Evolutionary conservation across 352 stramenopile genomes (phyloP), one percentile per base, ranked within the genome.

Genomic region (Globisporangium paroecandrum): DNA sequence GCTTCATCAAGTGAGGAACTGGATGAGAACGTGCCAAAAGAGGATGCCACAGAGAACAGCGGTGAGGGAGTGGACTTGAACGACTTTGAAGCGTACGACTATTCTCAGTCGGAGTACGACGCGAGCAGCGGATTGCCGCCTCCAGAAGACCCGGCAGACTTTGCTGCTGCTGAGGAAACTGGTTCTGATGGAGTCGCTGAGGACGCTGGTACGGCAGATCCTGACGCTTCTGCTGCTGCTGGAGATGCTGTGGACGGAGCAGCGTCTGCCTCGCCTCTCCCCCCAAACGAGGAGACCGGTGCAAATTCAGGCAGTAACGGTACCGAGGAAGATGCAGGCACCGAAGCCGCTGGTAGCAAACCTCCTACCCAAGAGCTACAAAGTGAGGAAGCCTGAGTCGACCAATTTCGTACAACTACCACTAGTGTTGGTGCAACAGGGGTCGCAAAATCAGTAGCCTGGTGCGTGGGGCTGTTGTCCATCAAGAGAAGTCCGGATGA

Each of bases 71-170:
- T 65, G 4, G 51, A 70, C 27, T 51, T 70, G 10, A 66, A 66
- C 13, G 58, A 70, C 47, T 70, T 65, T 56, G 69, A 74, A 36
- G 66, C 72, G 36, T 78, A 74, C 49, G 69, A 76, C 47, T 74
- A 76, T 56, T 53, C 59, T 0, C 29, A 71, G 9, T 3, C 49
- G 1, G 53, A 66, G 18, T 78, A 61, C 43, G 73, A 78, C 46
- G 58, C 36, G 10, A 72, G 70, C 60, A 78, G 62, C 34, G 66
- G 73, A 13, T 46, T 78, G 4, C 36, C 66, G 2, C 73, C 73
- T 24, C 69, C 70, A 7, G 70, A 77, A 12, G 64, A 60, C 3
- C 66, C 54, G 5, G 54, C 20, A 57, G 65, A 66, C 58, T 32
- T 32, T 32, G 29, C 29, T 32, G 4, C 29, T 32, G 29, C 4